Conservation (phyloP, 1,284 basidiomycete genomes). For the Cryptococcus sp. region DNA sequence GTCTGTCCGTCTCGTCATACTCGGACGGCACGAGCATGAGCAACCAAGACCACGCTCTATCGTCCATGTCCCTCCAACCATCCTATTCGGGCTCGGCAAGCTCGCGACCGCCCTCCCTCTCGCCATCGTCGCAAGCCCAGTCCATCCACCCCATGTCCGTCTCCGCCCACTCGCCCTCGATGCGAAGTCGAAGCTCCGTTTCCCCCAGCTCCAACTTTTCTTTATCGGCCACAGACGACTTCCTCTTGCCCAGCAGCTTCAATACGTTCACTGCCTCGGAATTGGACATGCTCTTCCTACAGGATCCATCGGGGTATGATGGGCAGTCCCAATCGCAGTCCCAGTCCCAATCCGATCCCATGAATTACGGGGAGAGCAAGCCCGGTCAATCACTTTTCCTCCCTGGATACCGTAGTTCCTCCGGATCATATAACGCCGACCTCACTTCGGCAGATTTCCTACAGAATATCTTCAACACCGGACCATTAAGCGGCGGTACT, state of each 20-base stretch:
- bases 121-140: conserved; percentile 26
- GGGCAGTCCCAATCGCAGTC: conserved; percentile 28
- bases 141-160: conserved; percentile 8
- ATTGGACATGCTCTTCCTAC: conserved; percentile 41
- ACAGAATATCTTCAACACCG: conserved; percentile 13
- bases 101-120: conserved; percentile 28
- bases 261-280: conserved; percentile 33
- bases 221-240: conserved; percentile 36
- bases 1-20: conserved; percentile 10
- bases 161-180: conserved; percentile 34
- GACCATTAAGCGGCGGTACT: not conserved
- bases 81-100: conserved; percentile 6
- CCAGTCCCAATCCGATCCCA: not conserved
- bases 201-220: conserved; percentile 42
- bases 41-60: conserved; percentile 13
- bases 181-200: conserved; percentile 29
- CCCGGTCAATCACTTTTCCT: conserved; percentile 16
- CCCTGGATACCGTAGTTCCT: conserved; percentile 9
- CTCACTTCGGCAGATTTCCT: conserved; percentile 9
- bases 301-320: conserved; percentile 36
- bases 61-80: conserved; percentile 19
- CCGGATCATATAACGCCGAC: conserved; percentile 4
- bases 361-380: conserved; percentile 4
- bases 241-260: conserved; percentile 29
- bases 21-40: conserved; percentile 4